Percentiles rank a stretch among this genome's conserved stretches.
Conservation (phyloP, 2,329 filamentous ascomycete genomes). For the Phyllosticta citribraziliensis region DNA sequence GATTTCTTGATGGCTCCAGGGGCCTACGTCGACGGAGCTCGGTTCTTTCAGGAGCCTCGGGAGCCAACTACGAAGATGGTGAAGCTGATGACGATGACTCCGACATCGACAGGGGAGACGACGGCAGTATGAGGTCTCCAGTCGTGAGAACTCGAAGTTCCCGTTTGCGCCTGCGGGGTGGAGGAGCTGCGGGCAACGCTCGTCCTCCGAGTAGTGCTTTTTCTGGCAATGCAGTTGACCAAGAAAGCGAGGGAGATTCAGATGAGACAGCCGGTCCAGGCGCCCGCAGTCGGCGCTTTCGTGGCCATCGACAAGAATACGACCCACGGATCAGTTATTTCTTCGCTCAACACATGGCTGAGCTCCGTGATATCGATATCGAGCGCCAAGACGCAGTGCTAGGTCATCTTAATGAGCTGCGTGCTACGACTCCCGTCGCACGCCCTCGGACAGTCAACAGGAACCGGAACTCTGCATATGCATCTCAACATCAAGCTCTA, state of each 20-base stretch:
- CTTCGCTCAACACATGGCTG: slow-evolving; percentile 31
- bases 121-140: slow-evolving; percentile 27
- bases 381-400: slow-evolving; percentile 23
- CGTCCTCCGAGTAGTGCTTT: slow-evolving; percentile 20
- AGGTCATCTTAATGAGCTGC: slow-evolving; percentile 24
- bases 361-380: slow-evolving; percentile 23
- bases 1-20: slow-evolving; percentile 25
- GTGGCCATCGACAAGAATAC: slow-evolving; percentile 25
- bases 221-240: slow-evolving; percentile 19
- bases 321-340: slow-evolving; percentile 32
- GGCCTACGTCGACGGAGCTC: slow-evolving; percentile 30
- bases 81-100: slow-evolving; percentile 35
- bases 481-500: slow-evolving; percentile 25
- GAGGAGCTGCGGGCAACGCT: slow-evolving; percentile 16
- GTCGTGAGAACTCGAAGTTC: slow-evolving; percentile 25
- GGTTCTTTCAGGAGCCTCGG: slow-evolving; percentile 22
- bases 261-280: slow-evolving; percentile 25
- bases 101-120: slow-evolving; percentile 27
- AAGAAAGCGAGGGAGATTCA: slow-evolving; percentile 30
- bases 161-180: slow-evolving; percentile 24
- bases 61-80: slow-evolving; percentile 30
- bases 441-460: slow-evolving; percentile 30
- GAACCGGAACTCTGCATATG: slow-evolving; percentile 18
- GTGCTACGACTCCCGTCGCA: slow-evolving; percentile 28
- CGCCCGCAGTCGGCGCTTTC: slow-evolving; percentile 17